These are phyloP conservation scores for Trichosanthes cucumerina DNA, from an alignment of 306 rosid species.

Conservation along the genomic window DNA sequence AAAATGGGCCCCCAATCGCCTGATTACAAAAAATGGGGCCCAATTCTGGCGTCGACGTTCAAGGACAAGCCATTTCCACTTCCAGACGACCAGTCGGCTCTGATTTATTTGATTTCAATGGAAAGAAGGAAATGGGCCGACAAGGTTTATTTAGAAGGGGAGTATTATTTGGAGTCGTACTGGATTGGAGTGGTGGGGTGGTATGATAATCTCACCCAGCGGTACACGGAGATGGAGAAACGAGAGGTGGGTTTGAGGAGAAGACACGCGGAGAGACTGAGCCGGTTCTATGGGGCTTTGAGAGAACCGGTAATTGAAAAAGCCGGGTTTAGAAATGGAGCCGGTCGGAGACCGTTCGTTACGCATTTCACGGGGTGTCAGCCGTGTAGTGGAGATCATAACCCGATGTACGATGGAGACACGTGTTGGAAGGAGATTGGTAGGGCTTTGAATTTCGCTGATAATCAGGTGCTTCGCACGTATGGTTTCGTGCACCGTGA, in stretches of 20 bases:
- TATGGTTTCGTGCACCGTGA: conserved; percentile 42
- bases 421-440: conserved; percentile 74
- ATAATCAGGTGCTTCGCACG: conserved; percentile 66
- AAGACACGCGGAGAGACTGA: conserved; percentile 68
- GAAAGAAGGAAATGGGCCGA: conserved; percentile 55
- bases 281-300: conserved; percentile 38
- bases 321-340: conserved; percentile 33
- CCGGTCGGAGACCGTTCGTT: conserved; percentile 65
- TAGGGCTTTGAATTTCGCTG: conserved; percentile 61
- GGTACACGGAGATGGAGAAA: conserved; percentile 33
- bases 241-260: conserved; percentile 34
- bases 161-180: conserved; percentile 65
- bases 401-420: conserved; percentile 36
- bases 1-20: conserved; percentile 81
- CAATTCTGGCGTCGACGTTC: conserved; percentile 34
- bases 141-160: conserved; percentile 54
- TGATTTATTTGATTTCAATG: conserved; percentile 55
- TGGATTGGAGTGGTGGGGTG: conserved; percentile 56
- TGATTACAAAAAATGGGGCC: conserved; percentile 58
- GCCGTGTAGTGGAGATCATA: conserved; percentile 78
- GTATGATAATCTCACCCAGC: conserved; percentile 21
- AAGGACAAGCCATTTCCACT: conserved; percentile 69
- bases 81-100: conserved; percentile 89
- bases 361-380: conserved; percentile 92
- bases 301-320: conserved; percentile 40